Evolutionary conservation across 257 asterid genomes (phyloP).

Genomic region (Solanum pimpinellifolium): DNA sequence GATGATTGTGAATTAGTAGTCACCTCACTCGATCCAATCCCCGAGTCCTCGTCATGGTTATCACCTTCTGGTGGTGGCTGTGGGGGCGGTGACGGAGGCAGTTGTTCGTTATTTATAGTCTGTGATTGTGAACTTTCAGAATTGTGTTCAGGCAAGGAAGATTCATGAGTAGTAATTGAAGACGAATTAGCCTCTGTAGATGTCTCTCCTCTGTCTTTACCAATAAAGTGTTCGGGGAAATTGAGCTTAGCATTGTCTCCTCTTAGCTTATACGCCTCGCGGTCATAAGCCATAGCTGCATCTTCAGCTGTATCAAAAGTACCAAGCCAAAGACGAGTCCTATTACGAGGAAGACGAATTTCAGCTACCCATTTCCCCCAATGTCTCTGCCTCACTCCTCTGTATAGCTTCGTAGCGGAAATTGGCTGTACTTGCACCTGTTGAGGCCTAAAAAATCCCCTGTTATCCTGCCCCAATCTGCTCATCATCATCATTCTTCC

Average conservation of each 20-base stretch:
- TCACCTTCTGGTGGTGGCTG: not conserved
- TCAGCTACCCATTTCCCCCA: constrained; percentile 99
- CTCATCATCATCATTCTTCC: constrained; percentile 74
- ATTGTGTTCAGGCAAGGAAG: not conserved
- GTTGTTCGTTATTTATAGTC: not conserved
- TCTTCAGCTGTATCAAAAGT: constrained; percentile 92
- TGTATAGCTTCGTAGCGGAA: constrained; percentile 52
- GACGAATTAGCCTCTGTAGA: not conserved
- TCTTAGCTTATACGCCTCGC: constrained; percentile 74
- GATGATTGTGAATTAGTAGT: constrained; percentile 24
- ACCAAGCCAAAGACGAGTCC: constrained; percentile 96
- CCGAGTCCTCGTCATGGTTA: constrained; percentile 15
- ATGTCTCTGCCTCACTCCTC: constrained; percentile 93
- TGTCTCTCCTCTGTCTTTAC: constrained; percentile 20
- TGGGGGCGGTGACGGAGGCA: not conserved
- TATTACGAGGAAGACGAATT: constrained; percentile 77
- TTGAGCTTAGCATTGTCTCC: constrained; percentile 86
- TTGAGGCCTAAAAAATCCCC: constrained; percentile 21
- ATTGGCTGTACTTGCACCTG: constrained; percentile 18
- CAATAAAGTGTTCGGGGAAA: constrained; percentile 66
- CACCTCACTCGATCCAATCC: constrained; percentile 13
- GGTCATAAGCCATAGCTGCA: constrained; percentile 88
- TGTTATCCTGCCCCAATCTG: constrained; percentile 25
- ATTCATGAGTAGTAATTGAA: constrained; percentile 3
- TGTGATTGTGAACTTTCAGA: not conserved